Evolutionary conservation across 306 rosid genomes (phyloP), one percentile per base, ranked within the genome.

Genomic region (Glycine tomentella): DNA sequence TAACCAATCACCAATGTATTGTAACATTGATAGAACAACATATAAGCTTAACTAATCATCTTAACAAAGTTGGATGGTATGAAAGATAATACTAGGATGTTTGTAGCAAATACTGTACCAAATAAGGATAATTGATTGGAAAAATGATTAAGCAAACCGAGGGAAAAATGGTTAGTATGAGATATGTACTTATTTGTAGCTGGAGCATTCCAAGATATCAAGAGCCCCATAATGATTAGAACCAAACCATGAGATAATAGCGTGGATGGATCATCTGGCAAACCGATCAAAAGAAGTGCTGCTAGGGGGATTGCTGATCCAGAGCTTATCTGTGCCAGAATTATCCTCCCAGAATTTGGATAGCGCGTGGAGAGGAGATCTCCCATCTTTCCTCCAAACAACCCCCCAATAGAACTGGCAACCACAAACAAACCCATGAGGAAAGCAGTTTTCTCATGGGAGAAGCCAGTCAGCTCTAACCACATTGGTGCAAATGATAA

Each of bases 351-450:
- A 6, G 94, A 87, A 64, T 95, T 89, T 2, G 97, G 99, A 63
- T 87, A 83, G 50, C 62, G 91, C 10, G 64, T 80, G 34, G 98
- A 91, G 69, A 95, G 91, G 70, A 88, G 71, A 87, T 95, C 98
- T 50, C 98, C 98, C 91, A 92, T 90, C 77, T 81, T 88, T 51
- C 99, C 99, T 50, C 97, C 99, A 80, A 95, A 95, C 68, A 95
- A 84, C 50, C 97, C 96, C 40, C 99, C 99, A 67, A 92, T 50
- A 17, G 96, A 93, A 82, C 88, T 74, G 14, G 89, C 90, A 67
- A 92, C 85, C 76, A 93, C 93, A 86, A 95, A 95, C 80, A 89
- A 78, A 73, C 83, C 94, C 3, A 93, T 76, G 31, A 95, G 96
- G 71, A 92, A 88, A 77, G 97, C 99, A 1, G 99, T 92, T 88